phyloP scores from a whole-genome alignment of 495 filamentous ascomycete species.

The Pseudomonodictys pantanalensis region DNA sequence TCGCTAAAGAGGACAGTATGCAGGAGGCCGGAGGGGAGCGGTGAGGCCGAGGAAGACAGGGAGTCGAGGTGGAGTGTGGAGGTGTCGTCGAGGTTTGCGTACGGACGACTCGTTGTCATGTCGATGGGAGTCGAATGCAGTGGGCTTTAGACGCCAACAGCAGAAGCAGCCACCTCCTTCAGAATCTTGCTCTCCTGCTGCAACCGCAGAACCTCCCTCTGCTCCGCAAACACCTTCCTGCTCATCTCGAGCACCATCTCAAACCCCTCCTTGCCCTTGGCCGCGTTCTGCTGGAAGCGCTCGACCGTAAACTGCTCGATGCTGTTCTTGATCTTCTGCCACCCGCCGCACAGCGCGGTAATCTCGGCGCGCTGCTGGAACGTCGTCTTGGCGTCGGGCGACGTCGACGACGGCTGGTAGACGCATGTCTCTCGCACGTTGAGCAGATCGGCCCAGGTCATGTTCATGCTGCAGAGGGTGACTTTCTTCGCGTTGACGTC shows the following conservation, averaged over 20 bases:
- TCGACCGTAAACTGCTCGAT: conserved; percentile 90
- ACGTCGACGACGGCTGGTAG: conserved; percentile 62
- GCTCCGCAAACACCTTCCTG: conserved; percentile 85
- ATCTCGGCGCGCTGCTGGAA: conserved; percentile 89
- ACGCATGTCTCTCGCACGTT: conserved; percentile 85
- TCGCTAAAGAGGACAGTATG: too few relatives aligned
- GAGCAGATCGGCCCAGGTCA: conserved; percentile 85
- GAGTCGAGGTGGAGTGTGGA: too few relatives aligned
- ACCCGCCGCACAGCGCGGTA: conserved; percentile 90
- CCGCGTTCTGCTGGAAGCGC: conserved; percentile 85
- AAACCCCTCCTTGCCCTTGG: conserved; percentile 85
- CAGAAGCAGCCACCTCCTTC: conserved; percentile 19
- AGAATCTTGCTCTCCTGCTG: conserved; percentile 25
- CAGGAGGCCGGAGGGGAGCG: too few relatives aligned
- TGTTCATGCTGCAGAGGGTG: conserved; percentile 89
- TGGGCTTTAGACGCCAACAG: too few relatives aligned
- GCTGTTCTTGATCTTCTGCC: conserved; percentile 89
- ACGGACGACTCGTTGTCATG: too few relatives aligned
- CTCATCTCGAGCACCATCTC: conserved; percentile 93
- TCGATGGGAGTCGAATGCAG: too few relatives aligned
- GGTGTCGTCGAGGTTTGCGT: too few relatives aligned
- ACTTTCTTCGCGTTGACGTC: conserved; percentile 77
- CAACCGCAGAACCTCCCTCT: conserved; percentile 54
- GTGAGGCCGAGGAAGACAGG: too few relatives aligned
- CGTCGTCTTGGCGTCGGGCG: conserved; percentile 61